Evolutionary conservation across 352 stramenopile genomes (phyloP).

Genomic region (Globisporangium echinulatum): DNA sequence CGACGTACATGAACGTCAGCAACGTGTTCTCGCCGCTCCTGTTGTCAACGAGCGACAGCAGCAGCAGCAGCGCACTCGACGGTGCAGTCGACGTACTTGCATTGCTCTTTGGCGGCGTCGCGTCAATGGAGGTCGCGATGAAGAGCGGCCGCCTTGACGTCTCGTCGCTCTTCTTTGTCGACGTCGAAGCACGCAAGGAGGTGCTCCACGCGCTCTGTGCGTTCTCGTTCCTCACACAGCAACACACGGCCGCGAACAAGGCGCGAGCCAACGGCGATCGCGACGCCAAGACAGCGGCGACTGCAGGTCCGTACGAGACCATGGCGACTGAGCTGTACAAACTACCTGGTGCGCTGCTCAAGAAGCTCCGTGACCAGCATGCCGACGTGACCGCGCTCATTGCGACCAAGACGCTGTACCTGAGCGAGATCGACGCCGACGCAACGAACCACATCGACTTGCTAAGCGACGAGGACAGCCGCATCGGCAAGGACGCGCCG

Average conservation of each 20-base stretch:
- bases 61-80: conserved; percentile 15
- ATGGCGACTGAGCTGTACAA: conserved; percentile 70
- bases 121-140: conserved; percentile 74
- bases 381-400: conserved; percentile 44
- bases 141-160: conserved; percentile 71
- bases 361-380: conserved; percentile 55
- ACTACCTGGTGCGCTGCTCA: conserved; percentile 49
- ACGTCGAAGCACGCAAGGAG: conserved; percentile 53
- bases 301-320: conserved; percentile 20
- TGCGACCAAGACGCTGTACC: conserved; percentile 64
- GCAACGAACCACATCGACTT: conserved; percentile 46
- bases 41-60: conserved; percentile 17
- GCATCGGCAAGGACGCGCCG: conserved; percentile 64
- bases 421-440: conserved; percentile 60
- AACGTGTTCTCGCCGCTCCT: conserved; percentile 17
- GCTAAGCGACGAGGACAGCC: conserved; percentile 47
- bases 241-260: conserved; percentile 27
- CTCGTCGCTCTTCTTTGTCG: conserved; percentile 71
- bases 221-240: conserved; percentile 73
- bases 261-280: not conserved
- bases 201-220: conserved; percentile 73
- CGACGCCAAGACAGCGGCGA: conserved; percentile 4
- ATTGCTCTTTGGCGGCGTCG: conserved; percentile 64
- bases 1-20: conserved; percentile 48
- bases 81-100: conserved; percentile 62